Base-by-base conservation (phyloP, 768 basidiomycete genomes). In the Russula vinacea region DNA sequence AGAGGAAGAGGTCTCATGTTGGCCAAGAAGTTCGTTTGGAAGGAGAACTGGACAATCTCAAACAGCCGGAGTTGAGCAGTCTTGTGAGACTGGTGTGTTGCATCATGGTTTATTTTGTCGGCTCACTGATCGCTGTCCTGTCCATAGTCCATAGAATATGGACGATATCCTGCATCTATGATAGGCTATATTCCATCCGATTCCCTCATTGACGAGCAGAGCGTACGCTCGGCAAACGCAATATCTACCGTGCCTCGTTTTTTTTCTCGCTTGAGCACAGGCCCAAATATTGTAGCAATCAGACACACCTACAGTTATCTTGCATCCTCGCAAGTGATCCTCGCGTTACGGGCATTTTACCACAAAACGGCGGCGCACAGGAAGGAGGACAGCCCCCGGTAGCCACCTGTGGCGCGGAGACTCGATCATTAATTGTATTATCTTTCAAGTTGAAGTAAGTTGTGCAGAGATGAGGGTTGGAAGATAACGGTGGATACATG, bases 21-120 rank as follows among this genome's bases (percentile, higher is more conserved):
- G 64, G 63, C 17, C 17, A 47, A 40, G 64, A 45, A 3, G n/a
- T 0, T 10, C 60, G 44, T 17, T 64, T 64, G 10, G 65, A 64
- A 9, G 65, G 62, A 2, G 65, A 66, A 17, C 22, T 64, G 2
- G 65, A 64, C 37, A 66, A 64, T 32, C 64, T 66, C 29, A 62
- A 58, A 40, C 22, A 56, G 17, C 62, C 65, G 5, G 44, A 58
- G 26, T 39, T 66, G 35, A 66, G 65, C 50, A 64, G 65, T 26
- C 57, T 66, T 9, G 45, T n/a, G 19, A 66, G 14, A 50, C 35
- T 66, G 50, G 65, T 66, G 32, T 39, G 62, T 33, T 54, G 13
- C 9, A 9, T 54, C 22, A 6, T 54, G 13, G 8, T 47, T 39
- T 9, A 17, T 14, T 47, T n/a, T 50, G 8, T 56, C 19, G 14